Conservation (phyloP, 164 flowering plant genomes). For the Piper longum region DNA sequence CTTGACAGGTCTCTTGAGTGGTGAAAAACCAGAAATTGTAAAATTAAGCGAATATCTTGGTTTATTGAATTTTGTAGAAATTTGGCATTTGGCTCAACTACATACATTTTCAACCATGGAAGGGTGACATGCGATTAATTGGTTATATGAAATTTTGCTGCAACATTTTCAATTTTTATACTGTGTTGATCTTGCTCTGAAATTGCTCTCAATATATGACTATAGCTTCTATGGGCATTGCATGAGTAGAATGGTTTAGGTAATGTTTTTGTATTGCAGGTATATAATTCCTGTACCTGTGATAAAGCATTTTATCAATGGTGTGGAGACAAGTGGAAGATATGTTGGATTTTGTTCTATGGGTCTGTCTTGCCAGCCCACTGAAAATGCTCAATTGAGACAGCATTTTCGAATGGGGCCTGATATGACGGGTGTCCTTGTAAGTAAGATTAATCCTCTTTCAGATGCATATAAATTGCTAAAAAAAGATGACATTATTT, state of each 20-base stretch:
- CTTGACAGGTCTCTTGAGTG: not conserved
- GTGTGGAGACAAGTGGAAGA: slow-evolving; percentile 67
- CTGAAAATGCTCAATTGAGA: slow-evolving; percentile 76
- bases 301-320: slow-evolving; percentile 72
- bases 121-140: not conserved
- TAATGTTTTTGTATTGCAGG: slow-evolving; percentile 21
- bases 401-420: slow-evolving; percentile 57
- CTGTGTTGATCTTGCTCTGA: too few relatives aligned
- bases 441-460: slow-evolving; percentile 74
- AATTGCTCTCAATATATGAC: too few relatives aligned
- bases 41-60: not conserved
- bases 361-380: slow-evolving; percentile 84
- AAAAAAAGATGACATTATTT: slow-evolving; percentile 74
- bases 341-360: slow-evolving; percentile 84
- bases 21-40: not conserved
- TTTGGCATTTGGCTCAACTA: not conserved
- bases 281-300: slow-evolving; percentile 93
- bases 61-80: not conserved
- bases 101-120: not conserved
- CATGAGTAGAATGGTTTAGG: too few relatives aligned
- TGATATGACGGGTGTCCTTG: slow-evolving; percentile 81
- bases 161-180: too few relatives aligned
- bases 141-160: too few relatives aligned
- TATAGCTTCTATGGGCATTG: too few relatives aligned
- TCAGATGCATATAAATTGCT: slow-evolving; percentile 56